These are phyloP conservation scores for Clitoria ternatea DNA, from an alignment of 306 rosid genomes.

Conservation along the genomic window DNA sequence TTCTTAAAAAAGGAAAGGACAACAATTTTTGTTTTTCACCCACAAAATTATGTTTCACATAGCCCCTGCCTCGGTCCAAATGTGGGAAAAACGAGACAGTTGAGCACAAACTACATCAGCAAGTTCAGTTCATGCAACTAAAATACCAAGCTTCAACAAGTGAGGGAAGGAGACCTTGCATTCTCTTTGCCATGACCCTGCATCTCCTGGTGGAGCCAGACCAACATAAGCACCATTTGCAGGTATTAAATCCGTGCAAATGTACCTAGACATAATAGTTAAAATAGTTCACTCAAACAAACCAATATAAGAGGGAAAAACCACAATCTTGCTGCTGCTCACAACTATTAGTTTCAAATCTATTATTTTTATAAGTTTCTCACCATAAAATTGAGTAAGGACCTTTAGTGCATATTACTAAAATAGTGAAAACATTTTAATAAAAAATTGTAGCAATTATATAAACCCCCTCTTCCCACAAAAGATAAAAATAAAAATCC, in stretches of 20 bases:
- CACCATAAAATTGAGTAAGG: background rate
- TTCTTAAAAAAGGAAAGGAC: background rate
- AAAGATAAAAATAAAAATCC: background rate
- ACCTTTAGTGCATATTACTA: background rate
- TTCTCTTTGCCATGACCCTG: conserved; percentile 93
- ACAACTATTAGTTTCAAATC: too few relatives aligned
- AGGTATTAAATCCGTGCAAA: conserved; percentile 41
- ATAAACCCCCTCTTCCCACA: background rate
- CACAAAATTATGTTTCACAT: background rate
- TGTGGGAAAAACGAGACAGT: background rate
- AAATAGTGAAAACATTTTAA: background rate
- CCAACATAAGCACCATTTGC: conserved; percentile 73
- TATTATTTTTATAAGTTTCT: background rate
- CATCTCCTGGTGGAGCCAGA: conserved; percentile 77
- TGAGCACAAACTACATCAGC: conserved; percentile 4
- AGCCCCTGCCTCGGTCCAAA: conserved; percentile 5
- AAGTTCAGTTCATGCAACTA: conserved; percentile 22
- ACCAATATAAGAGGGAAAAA: background rate
- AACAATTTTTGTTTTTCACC: too few relatives aligned
- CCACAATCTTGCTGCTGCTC: too few relatives aligned
- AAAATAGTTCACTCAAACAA: conserved; percentile 8
- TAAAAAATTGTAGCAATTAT: background rate
- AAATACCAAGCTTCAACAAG: conserved; percentile 18
- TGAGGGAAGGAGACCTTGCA: conserved; percentile 54
- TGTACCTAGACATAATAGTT: conserved; percentile 42